Percentiles rank a stretch among this genome's conserved stretches.
These are phyloP conservation scores for Clavispora vitiphila DNA, from an alignment of 805 yeast genomes.

Conservation along the genomic window DNA sequence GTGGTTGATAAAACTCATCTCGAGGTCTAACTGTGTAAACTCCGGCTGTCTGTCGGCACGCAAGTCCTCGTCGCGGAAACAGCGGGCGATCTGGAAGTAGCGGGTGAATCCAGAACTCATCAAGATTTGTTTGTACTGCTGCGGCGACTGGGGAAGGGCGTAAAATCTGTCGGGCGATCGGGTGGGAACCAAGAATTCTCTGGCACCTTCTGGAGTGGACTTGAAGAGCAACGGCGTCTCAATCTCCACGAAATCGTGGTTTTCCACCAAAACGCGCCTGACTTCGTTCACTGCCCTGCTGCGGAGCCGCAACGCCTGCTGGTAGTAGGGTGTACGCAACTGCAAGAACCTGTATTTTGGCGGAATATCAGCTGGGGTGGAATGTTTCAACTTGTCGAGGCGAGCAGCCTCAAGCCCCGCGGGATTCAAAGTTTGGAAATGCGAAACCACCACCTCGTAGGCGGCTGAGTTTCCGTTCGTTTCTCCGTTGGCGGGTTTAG, in stretches of 20 bases:
- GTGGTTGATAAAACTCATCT: slow-evolving; percentile 76
- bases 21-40: slow-evolving; percentile 95
- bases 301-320: slow-evolving; percentile 50
- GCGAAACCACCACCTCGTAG: slow-evolving; percentile 59
- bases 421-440: slow-evolving; percentile 54
- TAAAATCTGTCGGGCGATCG: slow-evolving; percentile 59
- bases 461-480: too few species aligned
- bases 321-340: slow-evolving; percentile 56
- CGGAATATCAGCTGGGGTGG: slow-evolving; percentile 55
- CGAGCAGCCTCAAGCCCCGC: slow-evolving; percentile 66
- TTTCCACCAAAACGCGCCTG: slow-evolving; percentile 35
- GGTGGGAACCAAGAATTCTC: slow-evolving; percentile 93
- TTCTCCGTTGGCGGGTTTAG: too few species aligned
- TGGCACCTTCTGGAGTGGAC: slow-evolving; percentile 97
- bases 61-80: slow-evolving; percentile 94
- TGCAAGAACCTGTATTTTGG: slow-evolving; percentile 80
- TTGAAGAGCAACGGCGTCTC: slow-evolving; percentile 93
- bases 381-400: slow-evolving; percentile 52
- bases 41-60: slow-evolving; percentile 96
- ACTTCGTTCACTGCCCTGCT: slow-evolving; percentile 48
- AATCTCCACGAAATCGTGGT: slow-evolving; percentile 62
- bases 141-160: slow-evolving; percentile 97
- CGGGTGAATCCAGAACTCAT: slow-evolving; percentile 90
- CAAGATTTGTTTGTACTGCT: slow-evolving; percentile 89
- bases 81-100: slow-evolving; percentile 87